Conservation (phyloP, 768 basidiomycete species). For the Serpula lacrymans region DNA sequence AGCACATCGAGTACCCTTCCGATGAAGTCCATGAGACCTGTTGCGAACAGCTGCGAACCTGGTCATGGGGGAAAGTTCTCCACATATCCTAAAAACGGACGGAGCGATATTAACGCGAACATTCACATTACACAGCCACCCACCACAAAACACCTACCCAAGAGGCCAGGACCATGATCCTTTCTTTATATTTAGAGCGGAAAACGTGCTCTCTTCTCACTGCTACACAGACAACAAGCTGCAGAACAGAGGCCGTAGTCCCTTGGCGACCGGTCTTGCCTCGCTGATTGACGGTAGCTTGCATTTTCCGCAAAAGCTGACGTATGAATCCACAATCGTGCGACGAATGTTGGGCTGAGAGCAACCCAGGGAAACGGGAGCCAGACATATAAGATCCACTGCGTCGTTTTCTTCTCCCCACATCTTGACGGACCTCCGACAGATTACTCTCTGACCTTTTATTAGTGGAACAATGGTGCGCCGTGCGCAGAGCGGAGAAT, state of each 20-base stretch:
- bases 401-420: not conserved
- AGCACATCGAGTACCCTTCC: not conserved
- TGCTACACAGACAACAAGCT: not conserved
- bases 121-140: not conserved
- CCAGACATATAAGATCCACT: not conserved
- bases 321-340: not conserved
- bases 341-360: constrained; percentile 1
- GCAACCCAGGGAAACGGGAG: not conserved
- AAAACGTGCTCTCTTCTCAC: too few species aligned
- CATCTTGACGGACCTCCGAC: not conserved
- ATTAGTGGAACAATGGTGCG: not conserved
- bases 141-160: not conserved
- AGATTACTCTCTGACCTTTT: not conserved
- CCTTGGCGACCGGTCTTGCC: not conserved
- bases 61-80: too few species aligned
- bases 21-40: too few species aligned
- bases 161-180: too few species aligned
- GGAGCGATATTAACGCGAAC: constrained; percentile 1
- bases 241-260: not conserved
- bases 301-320: too few species aligned
- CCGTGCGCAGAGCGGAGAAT: not conserved
- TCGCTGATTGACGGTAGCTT: too few species aligned
- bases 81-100: not conserved
- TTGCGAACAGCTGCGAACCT: too few species aligned
- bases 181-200: too few species aligned